A percentile compares a stretch with the other conserved stretches of the same genome.
These are phyloP conservation scores for Leptographium wingfieldii DNA, from an alignment of 2,329 filamentous ascomycete species.

Conservation along the genomic window DNA sequence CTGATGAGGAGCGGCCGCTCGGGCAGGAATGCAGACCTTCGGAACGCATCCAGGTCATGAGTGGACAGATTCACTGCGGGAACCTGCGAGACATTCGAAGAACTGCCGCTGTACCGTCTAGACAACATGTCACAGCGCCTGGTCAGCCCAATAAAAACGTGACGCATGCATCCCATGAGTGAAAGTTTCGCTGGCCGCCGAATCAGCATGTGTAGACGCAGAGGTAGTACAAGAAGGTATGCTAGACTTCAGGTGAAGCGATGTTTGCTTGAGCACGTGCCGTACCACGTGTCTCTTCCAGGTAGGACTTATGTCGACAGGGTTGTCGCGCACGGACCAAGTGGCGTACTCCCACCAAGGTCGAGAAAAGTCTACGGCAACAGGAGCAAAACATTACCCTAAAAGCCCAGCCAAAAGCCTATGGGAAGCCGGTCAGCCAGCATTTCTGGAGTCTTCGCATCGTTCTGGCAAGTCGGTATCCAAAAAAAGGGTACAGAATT, in stretches of 20 bases:
- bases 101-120: not conserved
- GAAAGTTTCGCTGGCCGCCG: not conserved
- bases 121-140: not conserved
- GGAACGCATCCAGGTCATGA: conserved; percentile 32
- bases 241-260: not conserved
- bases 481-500: not conserved
- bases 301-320: not conserved
- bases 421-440: not conserved
- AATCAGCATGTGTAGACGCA: not conserved
- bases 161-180: not conserved
- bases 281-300: not conserved
- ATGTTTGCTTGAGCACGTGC: not conserved
- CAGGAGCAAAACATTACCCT: conserved; percentile 3
- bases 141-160: not conserved
- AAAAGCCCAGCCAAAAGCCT: not conserved
- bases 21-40: conserved; percentile 35
- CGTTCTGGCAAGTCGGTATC: not conserved
- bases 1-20: conserved; percentile 40
- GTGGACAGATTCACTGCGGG: not conserved
- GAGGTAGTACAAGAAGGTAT: not conserved
- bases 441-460: not conserved
- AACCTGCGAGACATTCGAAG: not conserved
- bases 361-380: not conserved
- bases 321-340: conserved; percentile 3
- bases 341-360: not conserved